Percentiles rank a stretch among this genome's conserved stretches.
phyloP scores from a whole-genome alignment of 495 filamentous ascomycete genomes.

The Aspergillus funiculosus region DNA sequence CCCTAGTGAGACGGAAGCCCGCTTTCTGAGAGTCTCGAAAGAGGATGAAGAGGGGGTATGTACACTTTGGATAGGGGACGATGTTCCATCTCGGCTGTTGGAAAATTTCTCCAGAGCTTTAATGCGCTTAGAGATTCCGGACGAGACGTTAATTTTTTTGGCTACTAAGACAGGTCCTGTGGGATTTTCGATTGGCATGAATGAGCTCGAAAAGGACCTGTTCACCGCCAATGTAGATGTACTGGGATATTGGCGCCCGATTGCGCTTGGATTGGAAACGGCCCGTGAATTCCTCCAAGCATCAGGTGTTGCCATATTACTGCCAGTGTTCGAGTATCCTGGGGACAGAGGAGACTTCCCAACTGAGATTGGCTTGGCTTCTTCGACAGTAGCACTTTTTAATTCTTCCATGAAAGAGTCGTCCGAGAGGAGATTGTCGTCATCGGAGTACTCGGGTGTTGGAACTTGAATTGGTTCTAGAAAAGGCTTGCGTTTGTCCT shows the following conservation, averaged over 20 bases:
- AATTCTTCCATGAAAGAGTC: conserved; percentile 89
- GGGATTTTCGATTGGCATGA: conserved; percentile 24
- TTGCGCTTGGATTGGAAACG: conserved; percentile 43
- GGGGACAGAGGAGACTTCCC: conserved; percentile 77
- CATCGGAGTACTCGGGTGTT: conserved; percentile 53
- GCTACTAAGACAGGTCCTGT: conserved; percentile 42
- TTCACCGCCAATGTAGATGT: conserved; percentile 36
- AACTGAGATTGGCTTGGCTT: conserved; percentile 77
- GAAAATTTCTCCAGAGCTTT: conserved; percentile 79
- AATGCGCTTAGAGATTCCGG: conserved; percentile 84
- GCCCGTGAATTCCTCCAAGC: conserved; percentile 44
- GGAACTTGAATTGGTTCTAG: conserved; percentile 53
- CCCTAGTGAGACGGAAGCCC: conserved; percentile 22
- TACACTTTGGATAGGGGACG: conserved; percentile 17
- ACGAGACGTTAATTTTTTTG: conserved; percentile 77
- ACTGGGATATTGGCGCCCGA: conserved; percentile 27
- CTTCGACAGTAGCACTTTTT: conserved; percentile 71
- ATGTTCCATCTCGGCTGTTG: conserved; percentile 38
- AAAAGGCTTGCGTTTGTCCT: conserved; percentile 43
- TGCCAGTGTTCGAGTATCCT: conserved; percentile 47
- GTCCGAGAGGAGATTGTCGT: conserved; percentile 65
- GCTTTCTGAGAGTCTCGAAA: conserved; percentile 41
- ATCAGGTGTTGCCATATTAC: conserved; percentile 25
- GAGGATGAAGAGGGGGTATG: conserved; percentile 30
- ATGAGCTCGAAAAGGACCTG: conserved; percentile 38